These are phyloP conservation scores for Eremothecium gossypii DNA, from an alignment of 1,139 yeast genomes.

Conservation along the genomic window DNA sequence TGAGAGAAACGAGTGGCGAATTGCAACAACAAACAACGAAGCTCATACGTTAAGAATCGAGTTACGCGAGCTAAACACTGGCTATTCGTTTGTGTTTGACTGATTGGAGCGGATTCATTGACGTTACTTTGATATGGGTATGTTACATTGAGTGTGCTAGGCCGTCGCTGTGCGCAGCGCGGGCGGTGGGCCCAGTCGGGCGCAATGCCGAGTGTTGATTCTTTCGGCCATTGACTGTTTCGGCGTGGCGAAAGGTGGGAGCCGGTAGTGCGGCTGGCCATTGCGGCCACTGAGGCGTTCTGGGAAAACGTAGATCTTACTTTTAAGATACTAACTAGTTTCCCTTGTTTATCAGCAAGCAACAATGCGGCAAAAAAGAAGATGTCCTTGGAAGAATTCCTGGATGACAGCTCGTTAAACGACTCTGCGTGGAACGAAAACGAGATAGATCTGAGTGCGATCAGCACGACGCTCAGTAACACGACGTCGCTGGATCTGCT, in stretches of 20 bases:
- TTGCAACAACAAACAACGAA: not conserved
- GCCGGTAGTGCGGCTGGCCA: too few relatives aligned
- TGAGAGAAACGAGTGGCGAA: slow-evolving; percentile 2
- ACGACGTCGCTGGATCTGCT: slow-evolving; percentile 23
- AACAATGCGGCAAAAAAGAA: slow-evolving; percentile 24
- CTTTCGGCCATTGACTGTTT: too few relatives aligned
- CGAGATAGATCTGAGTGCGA: slow-evolving; percentile 24
- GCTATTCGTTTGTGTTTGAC: not conserved
- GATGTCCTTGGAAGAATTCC: slow-evolving; percentile 30
- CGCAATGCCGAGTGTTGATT: too few relatives aligned
- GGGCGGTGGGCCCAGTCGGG: too few relatives aligned
- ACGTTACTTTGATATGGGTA: slow-evolving; percentile 4
- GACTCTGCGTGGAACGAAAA: slow-evolving; percentile 30
- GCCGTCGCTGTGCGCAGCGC: too few relatives aligned
- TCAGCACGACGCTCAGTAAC: slow-evolving; percentile 13
- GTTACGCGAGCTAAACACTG: not conserved
- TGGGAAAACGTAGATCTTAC: too few relatives aligned
- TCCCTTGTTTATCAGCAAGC: slow-evolving; percentile 4
- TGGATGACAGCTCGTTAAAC: slow-evolving; percentile 28
- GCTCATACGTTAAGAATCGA: not conserved
- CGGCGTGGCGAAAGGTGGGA: too few relatives aligned
- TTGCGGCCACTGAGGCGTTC: too few relatives aligned
- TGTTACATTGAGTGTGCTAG: not conserved
- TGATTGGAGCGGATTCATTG: slow-evolving; percentile 2
- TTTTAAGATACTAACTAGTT: not conserved